phyloP scores from a whole-genome alignment of 805 yeast genomes.

The Myxozyma neotropica region DNA sequence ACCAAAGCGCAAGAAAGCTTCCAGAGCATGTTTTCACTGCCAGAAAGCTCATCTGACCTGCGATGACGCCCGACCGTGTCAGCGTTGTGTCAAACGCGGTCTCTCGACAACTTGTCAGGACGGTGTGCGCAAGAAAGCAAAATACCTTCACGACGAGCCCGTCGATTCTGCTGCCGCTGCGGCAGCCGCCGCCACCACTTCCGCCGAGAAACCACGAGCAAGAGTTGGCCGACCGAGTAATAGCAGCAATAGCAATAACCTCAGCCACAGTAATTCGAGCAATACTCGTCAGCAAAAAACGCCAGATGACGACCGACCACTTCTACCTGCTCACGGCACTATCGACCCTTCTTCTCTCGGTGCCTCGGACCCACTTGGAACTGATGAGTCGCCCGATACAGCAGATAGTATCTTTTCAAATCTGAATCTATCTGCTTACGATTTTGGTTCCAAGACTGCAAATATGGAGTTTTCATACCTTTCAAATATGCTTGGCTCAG shows the following conservation, averaged over 20 bases:
- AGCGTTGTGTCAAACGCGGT: slow-evolving; percentile 72
- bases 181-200: slow-evolving; percentile 40
- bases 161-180: slow-evolving; percentile 28
- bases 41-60: slow-evolving; percentile 91
- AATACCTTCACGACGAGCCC: slow-evolving; percentile 70
- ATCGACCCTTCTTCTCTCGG: slow-evolving; percentile 30
- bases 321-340: slow-evolving; percentile 23
- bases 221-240: not conserved
- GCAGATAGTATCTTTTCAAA: slow-evolving; percentile 25
- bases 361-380: not conserved
- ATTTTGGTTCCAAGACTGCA: slow-evolving; percentile 44
- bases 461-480: slow-evolving; percentile 44
- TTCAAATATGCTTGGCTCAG: slow-evolving; percentile 39
- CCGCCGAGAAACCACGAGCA: not conserved
- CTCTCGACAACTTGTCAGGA: slow-evolving; percentile 73
- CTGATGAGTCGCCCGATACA: slow-evolving; percentile 17
- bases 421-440: slow-evolving; percentile 31
- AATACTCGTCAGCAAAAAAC: too few species aligned
- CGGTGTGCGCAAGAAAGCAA: slow-evolving; percentile 81
- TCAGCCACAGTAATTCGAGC: too few species aligned
- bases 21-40: slow-evolving; percentile 89
- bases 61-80: slow-evolving; percentile 80
- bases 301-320: not conserved
- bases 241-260: not conserved
- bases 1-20: slow-evolving; percentile 63